Conservation (phyloP, 768 basidiomycete genomes). For the Rhodotorula paludigena region DNA sequence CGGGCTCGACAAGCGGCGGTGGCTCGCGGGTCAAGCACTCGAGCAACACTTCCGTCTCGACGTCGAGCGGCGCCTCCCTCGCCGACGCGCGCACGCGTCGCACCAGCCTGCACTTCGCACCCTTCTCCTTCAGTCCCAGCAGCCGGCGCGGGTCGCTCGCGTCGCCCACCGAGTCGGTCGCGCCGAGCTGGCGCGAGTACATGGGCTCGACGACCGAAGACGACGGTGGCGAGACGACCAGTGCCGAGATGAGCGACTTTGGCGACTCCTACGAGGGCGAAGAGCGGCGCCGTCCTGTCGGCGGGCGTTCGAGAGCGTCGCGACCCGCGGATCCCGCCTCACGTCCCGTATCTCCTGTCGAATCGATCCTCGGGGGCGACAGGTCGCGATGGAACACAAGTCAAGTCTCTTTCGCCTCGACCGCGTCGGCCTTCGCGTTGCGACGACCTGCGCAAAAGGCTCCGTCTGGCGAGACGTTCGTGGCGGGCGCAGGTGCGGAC, state of each 20-base stretch:
- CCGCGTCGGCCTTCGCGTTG: conserved; percentile 14
- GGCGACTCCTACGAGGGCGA: conserved; percentile 21
- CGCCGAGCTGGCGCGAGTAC: conserved; percentile 22
- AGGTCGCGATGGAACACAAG: conserved; percentile 12
- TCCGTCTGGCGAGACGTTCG: neutral
- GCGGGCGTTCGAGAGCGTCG: neutral
- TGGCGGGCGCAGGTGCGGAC: neutral
- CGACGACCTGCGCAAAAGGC: neutral
- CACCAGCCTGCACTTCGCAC: neutral
- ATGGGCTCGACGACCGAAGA: conserved; percentile 17
- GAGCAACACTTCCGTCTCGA: neutral
- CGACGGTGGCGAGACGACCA: conserved; percentile 12
- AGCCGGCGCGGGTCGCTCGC: neutral
- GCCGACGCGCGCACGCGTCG: neutral
- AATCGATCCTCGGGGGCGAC: conserved; percentile 26
- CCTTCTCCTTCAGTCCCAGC: neutral
- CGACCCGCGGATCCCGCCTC: neutral
- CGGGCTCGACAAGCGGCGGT: neutral
- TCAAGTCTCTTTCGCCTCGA: conserved; percentile 25
- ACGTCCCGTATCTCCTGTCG: conserved; percentile 17
- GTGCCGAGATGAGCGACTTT: conserved; percentile 20
- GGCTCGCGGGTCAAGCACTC: neutral
- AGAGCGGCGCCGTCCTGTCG: neutral
- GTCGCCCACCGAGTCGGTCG: neutral
- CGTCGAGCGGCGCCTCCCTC: neutral